phyloP scores from a whole-genome alignment of 2,329 filamentous ascomycete genomes.

The Diaporthe citri region DNA sequence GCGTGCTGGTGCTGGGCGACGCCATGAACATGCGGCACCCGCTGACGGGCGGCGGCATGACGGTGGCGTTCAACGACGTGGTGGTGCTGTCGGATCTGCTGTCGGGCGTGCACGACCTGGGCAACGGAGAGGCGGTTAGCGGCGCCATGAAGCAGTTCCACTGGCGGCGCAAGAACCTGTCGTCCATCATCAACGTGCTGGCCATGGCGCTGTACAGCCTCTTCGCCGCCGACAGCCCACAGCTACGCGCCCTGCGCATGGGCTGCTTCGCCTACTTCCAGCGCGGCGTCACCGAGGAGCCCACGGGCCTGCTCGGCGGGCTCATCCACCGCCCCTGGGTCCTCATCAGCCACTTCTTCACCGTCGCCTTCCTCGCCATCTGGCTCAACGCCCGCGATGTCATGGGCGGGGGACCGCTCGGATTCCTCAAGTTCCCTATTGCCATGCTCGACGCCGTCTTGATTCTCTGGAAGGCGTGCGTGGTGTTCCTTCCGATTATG shows the following conservation, averaged over 20 bases:
- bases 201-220: constrained; percentile 92
- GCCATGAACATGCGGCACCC: constrained; percentile 99
- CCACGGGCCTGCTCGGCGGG: constrained; percentile 84
- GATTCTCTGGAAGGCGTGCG: constrained; percentile 83
- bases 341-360: constrained; percentile 94
- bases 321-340: constrained; percentile 82
- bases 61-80: constrained; percentile 94
- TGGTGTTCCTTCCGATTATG: constrained; percentile 87
- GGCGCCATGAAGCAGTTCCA: constrained; percentile 82
- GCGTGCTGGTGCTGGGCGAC: constrained; percentile 88
- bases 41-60: constrained; percentile 97
- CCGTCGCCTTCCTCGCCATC: constrained; percentile 89
- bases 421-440: constrained; percentile 72
- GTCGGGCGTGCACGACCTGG: constrained; percentile 74
- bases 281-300: constrained; percentile 79
- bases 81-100: constrained; percentile 82
- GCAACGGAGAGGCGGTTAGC: constrained; percentile 74
- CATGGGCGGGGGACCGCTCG: constrained; percentile 61
- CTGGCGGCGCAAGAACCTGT: constrained; percentile 86
- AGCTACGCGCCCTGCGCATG: constrained; percentile 83
- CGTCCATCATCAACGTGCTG: constrained; percentile 96
- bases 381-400: constrained; percentile 68
- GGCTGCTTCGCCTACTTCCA: constrained; percentile 97
- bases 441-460: constrained; percentile 74
- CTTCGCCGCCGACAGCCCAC: constrained; percentile 85